A percentile compares a stretch with the other conserved stretches of the same genome.
Conservation (phyloP, 306 rosid species). For the Vigna reflexopilosa region DNA sequence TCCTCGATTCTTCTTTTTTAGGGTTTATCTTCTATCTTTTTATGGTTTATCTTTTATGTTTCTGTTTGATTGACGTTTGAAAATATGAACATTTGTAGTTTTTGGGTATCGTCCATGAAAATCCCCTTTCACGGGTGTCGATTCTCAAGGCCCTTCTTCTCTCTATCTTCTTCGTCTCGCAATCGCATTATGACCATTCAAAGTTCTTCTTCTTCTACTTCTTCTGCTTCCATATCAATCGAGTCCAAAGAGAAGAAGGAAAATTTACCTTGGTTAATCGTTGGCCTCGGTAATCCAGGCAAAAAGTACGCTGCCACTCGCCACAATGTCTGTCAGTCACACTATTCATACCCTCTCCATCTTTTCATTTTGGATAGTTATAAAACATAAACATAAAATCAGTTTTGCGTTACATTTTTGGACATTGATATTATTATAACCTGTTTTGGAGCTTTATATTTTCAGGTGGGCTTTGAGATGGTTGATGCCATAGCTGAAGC, state of each 20-base stretch:
- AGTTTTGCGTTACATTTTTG: too few species aligned
- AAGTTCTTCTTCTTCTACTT: slow-evolving; percentile 23
- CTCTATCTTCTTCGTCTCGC: slow-evolving; percentile 33
- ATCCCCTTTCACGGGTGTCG: slow-evolving; percentile 43
- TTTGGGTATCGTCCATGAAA: slow-evolving; percentile 50
- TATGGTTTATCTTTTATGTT: background rate
- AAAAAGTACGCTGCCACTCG: slow-evolving; percentile 66
- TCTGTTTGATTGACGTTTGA: background rate
- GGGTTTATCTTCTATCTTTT: slow-evolving; percentile 8
- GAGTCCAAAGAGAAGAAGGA: slow-evolving; percentile 48
- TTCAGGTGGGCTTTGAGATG: slow-evolving; percentile 95
- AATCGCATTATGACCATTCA: slow-evolving; percentile 23
- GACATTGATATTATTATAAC: too few species aligned
- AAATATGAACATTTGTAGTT: slow-evolving; percentile 54
- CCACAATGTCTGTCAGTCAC: slow-evolving; percentile 68
- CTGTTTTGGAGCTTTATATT: slow-evolving; percentile 9
- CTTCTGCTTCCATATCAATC: slow-evolving; percentile 28
- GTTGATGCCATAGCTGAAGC: slow-evolving; percentile 91
- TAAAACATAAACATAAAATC: background rate
- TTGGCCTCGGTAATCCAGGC: slow-evolving; percentile 93
- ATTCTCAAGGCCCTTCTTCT: slow-evolving; percentile 39
- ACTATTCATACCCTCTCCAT: slow-evolving; percentile 16
- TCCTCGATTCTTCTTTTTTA: background rate
- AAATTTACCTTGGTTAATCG: slow-evolving; percentile 69
- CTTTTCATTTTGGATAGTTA: background rate